Evolutionary conservation across 2,329 filamentous ascomycete species (phyloP).

Genomic region (Phyllachora maydis): DNA sequence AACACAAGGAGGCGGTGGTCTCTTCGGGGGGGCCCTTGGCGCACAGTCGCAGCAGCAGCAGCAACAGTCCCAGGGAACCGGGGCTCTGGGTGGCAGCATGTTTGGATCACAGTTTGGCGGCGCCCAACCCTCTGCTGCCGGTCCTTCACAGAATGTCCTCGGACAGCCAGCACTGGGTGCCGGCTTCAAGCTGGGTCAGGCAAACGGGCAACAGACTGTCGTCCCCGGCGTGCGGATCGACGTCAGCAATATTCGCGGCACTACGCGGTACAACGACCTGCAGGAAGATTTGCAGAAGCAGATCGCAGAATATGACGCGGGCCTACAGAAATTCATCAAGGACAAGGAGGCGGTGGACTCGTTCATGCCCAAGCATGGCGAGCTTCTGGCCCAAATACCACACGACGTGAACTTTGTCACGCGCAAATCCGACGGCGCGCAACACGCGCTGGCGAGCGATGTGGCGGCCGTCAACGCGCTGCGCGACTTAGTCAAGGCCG

Average conservation of each 20-base stretch:
- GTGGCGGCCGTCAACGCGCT: slow-evolving; percentile 19
- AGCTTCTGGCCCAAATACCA: slow-evolving; percentile 15
- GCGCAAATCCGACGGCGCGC: slow-evolving; percentile 22
- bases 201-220: no score
- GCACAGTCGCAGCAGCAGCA: slow-evolving; percentile 6
- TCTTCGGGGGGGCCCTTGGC: slow-evolving; percentile 3
- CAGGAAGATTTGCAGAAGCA: slow-evolving; percentile 61
- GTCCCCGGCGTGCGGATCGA: slow-evolving; percentile 63
- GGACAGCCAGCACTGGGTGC: no score
- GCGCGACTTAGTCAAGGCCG: slow-evolving; percentile 17
- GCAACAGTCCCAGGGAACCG: slow-evolving; percentile 4
- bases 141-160: no score
- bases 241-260: slow-evolving; percentile 57
- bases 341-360: slow-evolving; percentile 59
- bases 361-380: slow-evolving; percentile 34
- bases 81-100: slow-evolving; percentile 5
- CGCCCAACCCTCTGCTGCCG: no score
- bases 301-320: slow-evolving; percentile 58
- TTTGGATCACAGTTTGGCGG: no score
- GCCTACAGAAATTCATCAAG: slow-evolving; percentile 61
- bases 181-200: no score
- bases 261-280: slow-evolving; percentile 82
- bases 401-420: slow-evolving; percentile 20
- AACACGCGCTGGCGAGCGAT: slow-evolving; percentile 16
- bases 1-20: slow-evolving; percentile 4